These are phyloP conservation scores for Hortiboletus campestris DNA, from an alignment of 768 basidiomycete species.

Conservation along the genomic window DNA sequence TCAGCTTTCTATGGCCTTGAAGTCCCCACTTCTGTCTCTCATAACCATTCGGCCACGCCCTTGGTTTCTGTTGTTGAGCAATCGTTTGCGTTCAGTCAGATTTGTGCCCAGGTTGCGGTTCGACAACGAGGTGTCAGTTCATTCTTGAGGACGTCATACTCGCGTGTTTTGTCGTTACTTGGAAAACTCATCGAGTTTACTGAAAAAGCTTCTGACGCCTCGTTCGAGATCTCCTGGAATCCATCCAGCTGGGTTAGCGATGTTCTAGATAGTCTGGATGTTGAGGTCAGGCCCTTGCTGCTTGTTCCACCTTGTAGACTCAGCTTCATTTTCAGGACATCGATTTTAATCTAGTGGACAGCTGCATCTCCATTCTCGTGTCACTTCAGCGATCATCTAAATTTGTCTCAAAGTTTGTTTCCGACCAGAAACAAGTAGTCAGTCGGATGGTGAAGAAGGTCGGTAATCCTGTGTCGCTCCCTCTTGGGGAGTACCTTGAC, in stretches of 20 bases:
- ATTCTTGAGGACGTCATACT: slow-evolving; percentile 48
- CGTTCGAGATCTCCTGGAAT: slow-evolving; percentile 52
- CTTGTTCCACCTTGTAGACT: not conserved
- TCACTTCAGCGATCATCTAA: slow-evolving; percentile 49
- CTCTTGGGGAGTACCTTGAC: not conserved
- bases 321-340: slow-evolving; percentile 18
- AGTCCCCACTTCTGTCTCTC: slow-evolving; percentile 26
- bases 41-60: slow-evolving; percentile 38
- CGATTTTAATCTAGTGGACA: slow-evolving; percentile 70
- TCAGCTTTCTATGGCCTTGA: slow-evolving; percentile 59
- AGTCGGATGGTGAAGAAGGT: slow-evolving; percentile 58
- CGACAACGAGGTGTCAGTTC: slow-evolving; percentile 31
- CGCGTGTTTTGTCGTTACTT: slow-evolving; percentile 51
- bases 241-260: slow-evolving; percentile 60
- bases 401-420: slow-evolving; percentile 50
- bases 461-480: slow-evolving; percentile 4
- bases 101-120: slow-evolving; percentile 41
- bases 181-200: slow-evolving; percentile 48
- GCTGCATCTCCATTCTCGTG: slow-evolving; percentile 54
- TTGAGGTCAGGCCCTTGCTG: slow-evolving; percentile 43
- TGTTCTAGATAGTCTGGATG: slow-evolving; percentile 52
- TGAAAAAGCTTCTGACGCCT: slow-evolving; percentile 29
- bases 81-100: slow-evolving; percentile 45
- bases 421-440: slow-evolving; percentile 57
- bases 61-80: slow-evolving; percentile 59